Conservation (phyloP, 2,329 filamentous ascomycete genomes). For the Alternaria triticimaculans region DNA sequence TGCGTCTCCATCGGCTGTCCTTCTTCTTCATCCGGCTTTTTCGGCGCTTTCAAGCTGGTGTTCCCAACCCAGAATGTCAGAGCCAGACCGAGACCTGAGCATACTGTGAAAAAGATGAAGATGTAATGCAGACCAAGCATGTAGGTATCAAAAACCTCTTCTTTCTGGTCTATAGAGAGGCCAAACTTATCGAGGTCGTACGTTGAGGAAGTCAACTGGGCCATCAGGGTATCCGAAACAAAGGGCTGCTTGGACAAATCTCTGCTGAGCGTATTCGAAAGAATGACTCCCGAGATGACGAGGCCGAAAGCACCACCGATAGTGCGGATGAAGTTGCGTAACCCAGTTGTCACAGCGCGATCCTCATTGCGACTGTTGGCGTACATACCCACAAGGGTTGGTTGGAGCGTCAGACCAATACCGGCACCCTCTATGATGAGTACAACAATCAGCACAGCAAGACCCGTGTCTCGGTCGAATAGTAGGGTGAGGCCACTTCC, state of each 20-base stretch:
- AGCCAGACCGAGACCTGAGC: constrained; percentile 21
- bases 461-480: constrained; percentile 53
- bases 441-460: constrained; percentile 59
- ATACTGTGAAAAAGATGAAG: constrained; percentile 26
- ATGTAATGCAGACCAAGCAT: constrained; percentile 29
- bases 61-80: constrained; percentile 31
- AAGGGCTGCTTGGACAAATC: constrained; percentile 15
- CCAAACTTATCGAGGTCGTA: constrained; percentile 21
- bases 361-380: constrained; percentile 59
- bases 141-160: constrained; percentile 19
- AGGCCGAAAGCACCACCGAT: constrained; percentile 66
- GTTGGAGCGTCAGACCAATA: constrained; percentile 61
- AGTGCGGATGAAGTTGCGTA: constrained; percentile 68
- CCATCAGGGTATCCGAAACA: constrained; percentile 15
- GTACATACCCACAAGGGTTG: constrained; percentile 63
- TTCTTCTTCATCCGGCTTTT: constrained; percentile 24
- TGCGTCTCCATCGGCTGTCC: not conserved
- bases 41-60: constrained; percentile 26
- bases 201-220: constrained; percentile 28
- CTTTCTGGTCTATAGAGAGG: constrained; percentile 14
- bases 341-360: constrained; percentile 66
- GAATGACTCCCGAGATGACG: constrained; percentile 50
- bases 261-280: constrained; percentile 24
- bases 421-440: constrained; percentile 56
- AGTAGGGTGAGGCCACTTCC: constrained; percentile 61